These are phyloP conservation scores for Euclidium syriacum DNA, from an alignment of 345 rosid genomes.

Conservation along the genomic window DNA sequence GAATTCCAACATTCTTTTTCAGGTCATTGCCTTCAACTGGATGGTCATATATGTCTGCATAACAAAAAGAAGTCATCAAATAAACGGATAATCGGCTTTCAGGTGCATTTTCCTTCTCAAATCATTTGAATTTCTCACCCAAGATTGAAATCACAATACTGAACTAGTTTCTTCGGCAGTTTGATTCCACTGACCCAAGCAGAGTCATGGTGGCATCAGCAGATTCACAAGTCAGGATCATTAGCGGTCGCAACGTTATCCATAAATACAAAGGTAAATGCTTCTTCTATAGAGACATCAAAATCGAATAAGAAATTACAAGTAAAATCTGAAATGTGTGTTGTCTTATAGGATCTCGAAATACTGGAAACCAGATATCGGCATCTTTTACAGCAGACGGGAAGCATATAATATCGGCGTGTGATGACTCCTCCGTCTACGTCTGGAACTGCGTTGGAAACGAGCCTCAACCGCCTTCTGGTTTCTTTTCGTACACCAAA, in stretches of 20 bases:
- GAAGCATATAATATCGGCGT: slow-evolving; percentile 76
- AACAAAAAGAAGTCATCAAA: slow-evolving; percentile 66
- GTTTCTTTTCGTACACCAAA: slow-evolving; percentile 31
- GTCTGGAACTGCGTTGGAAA: slow-evolving; percentile 52
- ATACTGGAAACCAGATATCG: slow-evolving; percentile 53
- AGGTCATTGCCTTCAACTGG: slow-evolving; percentile 74
- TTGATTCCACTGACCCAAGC: slow-evolving; percentile 58
- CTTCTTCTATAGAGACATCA: background rate
- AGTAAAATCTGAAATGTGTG: background rate
- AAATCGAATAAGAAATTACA: background rate
- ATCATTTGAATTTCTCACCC: background rate
- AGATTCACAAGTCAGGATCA: slow-evolving; percentile 83
- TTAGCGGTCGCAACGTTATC: slow-evolving; percentile 62
- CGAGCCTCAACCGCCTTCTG: slow-evolving; percentile 8
- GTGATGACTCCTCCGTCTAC: slow-evolving; percentile 72
- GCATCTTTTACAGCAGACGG: slow-evolving; percentile 75
- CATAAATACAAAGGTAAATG: slow-evolving; percentile 67
- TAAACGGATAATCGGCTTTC: slow-evolving; percentile 73
- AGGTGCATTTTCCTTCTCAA: slow-evolving; percentile 40
- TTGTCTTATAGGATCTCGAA: slow-evolving; percentile 36
- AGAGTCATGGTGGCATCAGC: slow-evolving; percentile 83
- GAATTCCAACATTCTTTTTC: background rate
- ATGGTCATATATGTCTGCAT: slow-evolving; percentile 54
- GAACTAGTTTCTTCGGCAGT: slow-evolving; percentile 37
- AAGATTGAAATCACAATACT: background rate